phyloP scores from a whole-genome alignment of 805 yeast species.

The Hanseniaspora opuntiae region DNA sequence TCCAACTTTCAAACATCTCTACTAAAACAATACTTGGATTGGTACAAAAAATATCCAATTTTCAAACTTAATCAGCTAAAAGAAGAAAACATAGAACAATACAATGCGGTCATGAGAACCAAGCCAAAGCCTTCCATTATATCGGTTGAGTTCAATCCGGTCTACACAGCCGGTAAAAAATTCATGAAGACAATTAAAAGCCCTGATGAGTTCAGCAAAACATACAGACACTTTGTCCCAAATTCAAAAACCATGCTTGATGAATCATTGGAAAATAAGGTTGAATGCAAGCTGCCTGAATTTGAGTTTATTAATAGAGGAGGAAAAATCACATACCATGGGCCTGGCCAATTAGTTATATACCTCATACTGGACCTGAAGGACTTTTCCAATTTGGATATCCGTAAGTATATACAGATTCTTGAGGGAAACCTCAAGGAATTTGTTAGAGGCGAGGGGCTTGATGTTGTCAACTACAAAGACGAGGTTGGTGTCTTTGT shows the following conservation, averaged over 20 bases:
- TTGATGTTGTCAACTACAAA: slow-evolving; percentile 39
- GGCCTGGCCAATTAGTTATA: slow-evolving; percentile 84
- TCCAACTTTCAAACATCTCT: background rate
- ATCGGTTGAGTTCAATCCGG: slow-evolving; percentile 74
- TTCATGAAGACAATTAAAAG: slow-evolving; percentile 40
- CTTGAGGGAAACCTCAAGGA: slow-evolving; percentile 37
- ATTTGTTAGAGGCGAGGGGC: slow-evolving; percentile 51
- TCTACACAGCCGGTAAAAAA: slow-evolving; percentile 85
- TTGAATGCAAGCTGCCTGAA: slow-evolving; percentile 25
- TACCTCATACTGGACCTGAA: slow-evolving; percentile 66
- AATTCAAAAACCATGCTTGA: slow-evolving; percentile 15
- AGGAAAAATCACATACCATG: slow-evolving; percentile 94
- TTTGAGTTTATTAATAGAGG: slow-evolving; percentile 78
- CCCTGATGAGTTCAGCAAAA: slow-evolving; percentile 11
- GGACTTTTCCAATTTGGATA: slow-evolving; percentile 35
- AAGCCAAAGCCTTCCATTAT: slow-evolving; percentile 56
- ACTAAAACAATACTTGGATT: background rate
- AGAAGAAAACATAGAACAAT: slow-evolving; percentile 36
- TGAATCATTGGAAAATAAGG: slow-evolving; percentile 16
- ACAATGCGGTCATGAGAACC: slow-evolving; percentile 30
- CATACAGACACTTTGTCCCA: slow-evolving; percentile 4
- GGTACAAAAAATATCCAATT: slow-evolving; percentile 26
- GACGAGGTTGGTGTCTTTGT: slow-evolving; percentile 18
- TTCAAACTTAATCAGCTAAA: slow-evolving; percentile 27
- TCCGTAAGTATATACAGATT: slow-evolving; percentile 1